Evolutionary conservation across 495 filamentous ascomycete species (phyloP).

Genomic region (Aspergillus saccharolyticus): DNA sequence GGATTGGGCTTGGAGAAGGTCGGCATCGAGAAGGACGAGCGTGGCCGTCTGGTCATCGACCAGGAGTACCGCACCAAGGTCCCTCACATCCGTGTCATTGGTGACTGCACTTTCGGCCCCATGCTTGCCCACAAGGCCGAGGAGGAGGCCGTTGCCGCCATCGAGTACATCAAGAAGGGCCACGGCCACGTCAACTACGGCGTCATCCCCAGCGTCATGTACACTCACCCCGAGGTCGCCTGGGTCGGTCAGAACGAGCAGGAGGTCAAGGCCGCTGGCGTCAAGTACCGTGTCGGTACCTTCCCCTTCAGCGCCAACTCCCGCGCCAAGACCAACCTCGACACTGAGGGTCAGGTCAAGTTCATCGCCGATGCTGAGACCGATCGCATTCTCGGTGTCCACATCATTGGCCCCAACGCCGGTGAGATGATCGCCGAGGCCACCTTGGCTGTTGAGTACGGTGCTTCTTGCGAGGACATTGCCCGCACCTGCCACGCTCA

Average conservation of each 20-base stretch:
- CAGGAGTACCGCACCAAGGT: conserved; percentile 97
- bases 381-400: conserved; percentile 87
- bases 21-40: conserved; percentile 89
- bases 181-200: conserved; percentile 99
- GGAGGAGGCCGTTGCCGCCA: conserved; percentile 89
- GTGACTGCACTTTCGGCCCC: conserved; percentile 94
- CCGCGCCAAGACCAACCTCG: conserved; percentile 96
- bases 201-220: conserved; percentile 98
- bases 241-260: conserved; percentile 99
- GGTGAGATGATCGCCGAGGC: conserved; percentile 99
- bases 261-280: conserved; percentile 81
- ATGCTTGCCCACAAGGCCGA: conserved; percentile 99
- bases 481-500: conserved; percentile 95
- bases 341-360: conserved; percentile 95
- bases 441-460: conserved; percentile 92
- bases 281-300: conserved; percentile 84
- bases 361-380: conserved; percentile 96
- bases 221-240: conserved; percentile 96
- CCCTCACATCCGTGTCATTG: conserved; percentile 93
- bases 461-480: conserved; percentile 90
- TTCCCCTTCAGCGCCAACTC: conserved; percentile 99
- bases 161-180: conserved; percentile 96
- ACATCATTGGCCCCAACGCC: conserved; percentile 93
- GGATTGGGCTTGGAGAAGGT: conserved; percentile 91
- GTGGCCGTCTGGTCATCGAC: conserved; percentile 92